These are phyloP conservation scores for Xylaria sp. DNA, from an alignment of 2,329 filamentous ascomycete genomes.

Conservation along the genomic window DNA sequence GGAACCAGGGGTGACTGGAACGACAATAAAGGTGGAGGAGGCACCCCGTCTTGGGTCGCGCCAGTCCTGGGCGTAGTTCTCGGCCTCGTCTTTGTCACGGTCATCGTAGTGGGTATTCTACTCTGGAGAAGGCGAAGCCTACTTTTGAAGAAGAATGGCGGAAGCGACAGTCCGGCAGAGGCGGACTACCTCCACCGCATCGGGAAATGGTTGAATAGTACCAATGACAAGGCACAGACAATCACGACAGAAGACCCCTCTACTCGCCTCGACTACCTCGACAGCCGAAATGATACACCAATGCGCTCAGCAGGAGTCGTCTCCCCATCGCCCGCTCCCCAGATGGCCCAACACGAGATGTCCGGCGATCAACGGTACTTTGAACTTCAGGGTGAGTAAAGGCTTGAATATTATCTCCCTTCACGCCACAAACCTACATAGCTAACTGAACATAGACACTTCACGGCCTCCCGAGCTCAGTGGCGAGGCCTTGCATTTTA, in stretches of 20 bases:
- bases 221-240: slow-evolving; percentile 57
- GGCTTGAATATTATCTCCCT: background rate
- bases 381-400: slow-evolving; percentile 34
- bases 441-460: slow-evolving; percentile 28
- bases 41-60: slow-evolving; percentile 67
- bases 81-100: slow-evolving; percentile 66
- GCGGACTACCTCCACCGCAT: slow-evolving; percentile 60
- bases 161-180: slow-evolving; percentile 56
- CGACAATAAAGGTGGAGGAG: slow-evolving; percentile 44
- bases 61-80: slow-evolving; percentile 72
- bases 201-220: slow-evolving; percentile 62
- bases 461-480: slow-evolving; percentile 19
- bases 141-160: slow-evolving; percentile 53
- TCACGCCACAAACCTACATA: background rate
- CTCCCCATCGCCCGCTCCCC: slow-evolving; percentile 1
- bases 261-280: slow-evolving; percentile 53
- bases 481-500: slow-evolving; percentile 42
- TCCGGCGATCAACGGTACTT: slow-evolving; percentile 36
- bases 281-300: slow-evolving; percentile 46
- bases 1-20: slow-evolving; percentile 44
- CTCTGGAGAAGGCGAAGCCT: slow-evolving; percentile 63
- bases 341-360: slow-evolving; percentile 35
- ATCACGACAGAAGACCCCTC: slow-evolving; percentile 58
- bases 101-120: slow-evolving; percentile 61
- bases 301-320: slow-evolving; percentile 31